These are phyloP conservation scores for Fusarium acutatum DNA, from an alignment of 2,329 filamentous ascomycete species.

Conservation along the genomic window DNA sequence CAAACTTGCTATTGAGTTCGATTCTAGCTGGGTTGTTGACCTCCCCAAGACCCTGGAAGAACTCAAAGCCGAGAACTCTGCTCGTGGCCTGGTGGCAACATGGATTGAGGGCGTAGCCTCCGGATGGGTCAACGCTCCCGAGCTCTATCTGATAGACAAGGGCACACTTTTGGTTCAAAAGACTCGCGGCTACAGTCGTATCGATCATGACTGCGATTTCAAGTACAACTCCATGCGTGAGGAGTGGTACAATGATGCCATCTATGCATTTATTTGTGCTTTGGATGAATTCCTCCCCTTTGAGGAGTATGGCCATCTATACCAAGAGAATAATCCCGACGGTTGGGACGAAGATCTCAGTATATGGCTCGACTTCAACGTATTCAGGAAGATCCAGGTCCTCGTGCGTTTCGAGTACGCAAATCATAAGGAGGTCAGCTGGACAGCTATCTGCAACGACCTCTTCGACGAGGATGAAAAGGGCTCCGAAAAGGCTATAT, in stretches of 20 bases:
- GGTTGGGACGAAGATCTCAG: accelerated
- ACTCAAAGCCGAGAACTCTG: not conserved
- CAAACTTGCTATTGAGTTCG: not conserved
- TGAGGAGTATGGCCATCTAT: not conserved
- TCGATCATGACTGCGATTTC: not conserved
- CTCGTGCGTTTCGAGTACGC: accelerated
- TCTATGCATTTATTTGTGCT: not conserved
- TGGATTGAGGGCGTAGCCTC: not conserved
- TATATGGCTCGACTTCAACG: not conserved
- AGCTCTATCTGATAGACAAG: not conserved
- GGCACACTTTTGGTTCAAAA: not conserved
- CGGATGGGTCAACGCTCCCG: not conserved
- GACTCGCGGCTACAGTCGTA: accelerated
- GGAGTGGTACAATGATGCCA: not conserved
- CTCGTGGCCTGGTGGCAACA: not conserved
- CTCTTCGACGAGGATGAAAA: accelerated
- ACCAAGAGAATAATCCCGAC: accelerated
- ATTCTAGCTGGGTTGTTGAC: not conserved
- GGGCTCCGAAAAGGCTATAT: accelerated
- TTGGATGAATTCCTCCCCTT: accelerated
- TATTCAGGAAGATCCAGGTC: accelerated
- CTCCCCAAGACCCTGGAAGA: accelerated
- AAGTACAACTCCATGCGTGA: accelerated
- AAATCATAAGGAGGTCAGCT: not conserved
- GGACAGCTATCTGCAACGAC: not conserved